phyloP scores from a whole-genome alignment of 352 stramenopile genomes.

The Phytophthora constricta region DNA sequence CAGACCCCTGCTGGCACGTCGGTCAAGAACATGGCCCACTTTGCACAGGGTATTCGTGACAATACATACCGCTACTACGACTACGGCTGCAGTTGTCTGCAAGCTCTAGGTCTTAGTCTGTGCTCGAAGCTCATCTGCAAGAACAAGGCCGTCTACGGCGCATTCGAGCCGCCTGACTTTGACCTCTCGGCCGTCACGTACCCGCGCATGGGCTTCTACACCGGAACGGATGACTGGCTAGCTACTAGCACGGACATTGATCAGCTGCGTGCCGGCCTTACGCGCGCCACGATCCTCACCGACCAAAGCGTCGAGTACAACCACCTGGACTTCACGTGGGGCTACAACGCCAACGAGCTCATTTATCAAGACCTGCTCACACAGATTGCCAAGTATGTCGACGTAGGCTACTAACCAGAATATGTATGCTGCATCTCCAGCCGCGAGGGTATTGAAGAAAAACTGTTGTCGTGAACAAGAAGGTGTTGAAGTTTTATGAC shows the following conservation, averaged over 20 bases:
- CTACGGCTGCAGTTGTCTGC: slow-evolving; percentile 59
- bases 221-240: slow-evolving; percentile 57
- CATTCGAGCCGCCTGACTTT: slow-evolving; percentile 54
- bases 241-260: slow-evolving; percentile 49
- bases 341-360: slow-evolving; percentile 53
- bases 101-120: slow-evolving; percentile 40
- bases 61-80: slow-evolving; percentile 67
- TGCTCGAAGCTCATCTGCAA: slow-evolving; percentile 55
- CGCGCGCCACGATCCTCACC: slow-evolving; percentile 52
- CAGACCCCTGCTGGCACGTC: slow-evolving; percentile 65
- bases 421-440: too few relatives aligned
- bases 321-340: slow-evolving; percentile 79
- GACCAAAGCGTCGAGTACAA: slow-evolving; percentile 60
- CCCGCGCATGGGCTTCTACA: slow-evolving; percentile 60
- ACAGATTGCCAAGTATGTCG: slow-evolving; percentile 60
- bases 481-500: too few relatives aligned
- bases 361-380: slow-evolving; percentile 64
- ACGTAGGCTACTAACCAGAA: too few relatives aligned
- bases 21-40: slow-evolving; percentile 73
- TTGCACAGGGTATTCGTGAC: slow-evolving; percentile 64
- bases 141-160: slow-evolving; percentile 62
- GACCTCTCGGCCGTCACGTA: slow-evolving; percentile 54
- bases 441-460: too few relatives aligned
- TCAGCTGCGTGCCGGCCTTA: slow-evolving; percentile 52
- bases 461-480: too few relatives aligned